Percentiles rank a stretch among this genome's conserved stretches.
Conservation (phyloP, 306 rosid species). For the Oxytropis ochrocephala region DNA sequence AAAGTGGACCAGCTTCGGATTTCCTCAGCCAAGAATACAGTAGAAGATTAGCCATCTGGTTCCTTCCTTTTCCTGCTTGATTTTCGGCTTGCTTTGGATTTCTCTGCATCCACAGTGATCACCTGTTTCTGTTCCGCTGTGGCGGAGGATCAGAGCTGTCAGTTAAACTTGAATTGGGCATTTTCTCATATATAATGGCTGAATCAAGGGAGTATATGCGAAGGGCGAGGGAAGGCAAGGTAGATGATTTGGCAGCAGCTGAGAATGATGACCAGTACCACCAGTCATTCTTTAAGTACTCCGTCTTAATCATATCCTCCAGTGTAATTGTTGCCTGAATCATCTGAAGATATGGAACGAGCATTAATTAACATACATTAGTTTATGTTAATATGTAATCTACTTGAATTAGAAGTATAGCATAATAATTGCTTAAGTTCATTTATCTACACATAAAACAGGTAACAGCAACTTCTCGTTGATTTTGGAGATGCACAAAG, state of each 20-base stretch:
- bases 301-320: conserved; percentile 92
- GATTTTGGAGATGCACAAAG: not conserved
- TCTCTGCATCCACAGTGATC: conserved; percentile 59
- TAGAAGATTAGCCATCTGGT: conserved; percentile 53
- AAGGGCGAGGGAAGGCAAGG: conserved; percentile 78
- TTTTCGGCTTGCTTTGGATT: conserved; percentile 58
- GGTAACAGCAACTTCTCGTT: not conserved
- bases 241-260: conserved; percentile 85
- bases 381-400: not conserved
- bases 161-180: conserved; percentile 39
- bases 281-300: conserved; percentile 89
- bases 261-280: conserved; percentile 99
- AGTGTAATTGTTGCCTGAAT: conserved; percentile 77
- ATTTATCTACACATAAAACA: conserved; percentile 4
- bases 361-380: not conserved
- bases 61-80: conserved; percentile 86
- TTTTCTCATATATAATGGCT: conserved; percentile 76
- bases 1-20: conserved; percentile 28
- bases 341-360: conserved; percentile 56
- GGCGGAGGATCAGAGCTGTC: conserved; percentile 52
- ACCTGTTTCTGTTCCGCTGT: conserved; percentile 35
- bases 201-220: conserved; percentile 92
- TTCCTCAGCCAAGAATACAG: conserved; percentile 11
- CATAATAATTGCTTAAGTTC: not conserved
- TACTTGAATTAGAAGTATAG: conserved; percentile 3